Evolutionary conservation across 75 land plant genomes (phyloP), one percentile per base, ranked within the genome.

Genomic region (Isoetes taiwanensis): DNA sequence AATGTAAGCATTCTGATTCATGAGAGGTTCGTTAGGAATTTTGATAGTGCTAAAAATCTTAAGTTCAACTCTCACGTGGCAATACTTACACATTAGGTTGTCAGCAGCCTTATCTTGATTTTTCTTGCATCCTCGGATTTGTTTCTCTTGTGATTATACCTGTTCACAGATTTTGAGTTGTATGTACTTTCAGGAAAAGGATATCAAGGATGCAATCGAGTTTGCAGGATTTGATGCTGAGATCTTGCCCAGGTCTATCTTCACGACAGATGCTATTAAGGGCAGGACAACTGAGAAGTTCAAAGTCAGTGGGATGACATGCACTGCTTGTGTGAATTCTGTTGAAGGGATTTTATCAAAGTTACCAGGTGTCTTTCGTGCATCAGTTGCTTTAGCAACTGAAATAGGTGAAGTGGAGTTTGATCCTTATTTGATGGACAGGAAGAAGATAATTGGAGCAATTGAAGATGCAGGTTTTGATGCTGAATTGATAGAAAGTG

Each of bases 401-500:
- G 80, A 85, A 14, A 64, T 74, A 46, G 98, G 98, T 1, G 90
- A 87, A 54, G 90, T 93, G 52, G 85, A 79, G 34, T 93, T 82
- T 76, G 81, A 87, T 60, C 72, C 89, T 43, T 57, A 63, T 24
- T 6, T 65, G 20, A 76, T 20, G 50, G 4, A 46, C 12, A 84
- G 78, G 57, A 71, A 75, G 28, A 76, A 76, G 28, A 93, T 93
- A 32, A 72, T 87, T 3, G 35, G 67, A 28, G 85, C 90, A 21
- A 87, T 93, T 70, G 96, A 84, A 56, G 98, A 87, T 76, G 98
- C 95, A 46, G 94, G 98, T 16, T 93, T 84, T 74, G 96, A 93
- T 37, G 95, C 78, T 30, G 62, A 80, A 57, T 58, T 93, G 56
- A 53, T 93, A 28, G 85, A 76, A 40, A 87, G 90, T 66, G 86